Base-by-base conservation (phyloP, 805 yeast genomes). In the Saturnispora sekii region DNA sequence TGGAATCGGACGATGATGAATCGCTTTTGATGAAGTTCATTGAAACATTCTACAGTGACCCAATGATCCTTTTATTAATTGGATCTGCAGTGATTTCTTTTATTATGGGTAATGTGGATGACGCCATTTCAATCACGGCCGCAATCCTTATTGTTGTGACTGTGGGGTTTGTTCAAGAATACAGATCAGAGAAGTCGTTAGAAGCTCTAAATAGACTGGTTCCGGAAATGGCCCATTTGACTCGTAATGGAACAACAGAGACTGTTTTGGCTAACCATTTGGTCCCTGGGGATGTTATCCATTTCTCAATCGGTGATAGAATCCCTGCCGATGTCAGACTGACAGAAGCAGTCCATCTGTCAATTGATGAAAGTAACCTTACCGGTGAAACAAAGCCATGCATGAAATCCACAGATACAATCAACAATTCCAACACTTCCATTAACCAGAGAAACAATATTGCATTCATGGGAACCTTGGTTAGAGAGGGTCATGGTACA, bases 161-260 rank as follows among this genome's bases (percentile, higher is more conserved):
- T 1, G 99, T 93, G 32, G 99, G 99, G 0, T 93, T 93, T 66
- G 89, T 93, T 30, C 99, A 93, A 66, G 99, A 93, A 63, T 89
- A 89, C 59, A 74, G 97, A 57, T 85, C 96, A 2, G 99, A 93
- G 59, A 84, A 93, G 68, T 85, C 96, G 5, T 68, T 93, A 47
- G 95, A 89, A 61, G 97, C 97, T 0, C 73, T 93, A 48, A 89
- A 84, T 61, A 84, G 84, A 59, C 73, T 93, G 54, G 97, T 93
- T 7, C 99, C 99, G 2, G 96, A 95, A n/a, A 87, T 84, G 59
- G 95, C 97, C 32, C 93, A 90, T 60, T 73, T 93, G 41, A 82
- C 94, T 10, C 75, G 99, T 63, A 80, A 77, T 55, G 89, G 88
- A 10, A 73, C 77, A 48, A 77, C 85, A 9, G 81, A 84, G 42